phyloP scores from a whole-genome alignment of 257 asterid species.

The Penstemon davidsonii region DNA sequence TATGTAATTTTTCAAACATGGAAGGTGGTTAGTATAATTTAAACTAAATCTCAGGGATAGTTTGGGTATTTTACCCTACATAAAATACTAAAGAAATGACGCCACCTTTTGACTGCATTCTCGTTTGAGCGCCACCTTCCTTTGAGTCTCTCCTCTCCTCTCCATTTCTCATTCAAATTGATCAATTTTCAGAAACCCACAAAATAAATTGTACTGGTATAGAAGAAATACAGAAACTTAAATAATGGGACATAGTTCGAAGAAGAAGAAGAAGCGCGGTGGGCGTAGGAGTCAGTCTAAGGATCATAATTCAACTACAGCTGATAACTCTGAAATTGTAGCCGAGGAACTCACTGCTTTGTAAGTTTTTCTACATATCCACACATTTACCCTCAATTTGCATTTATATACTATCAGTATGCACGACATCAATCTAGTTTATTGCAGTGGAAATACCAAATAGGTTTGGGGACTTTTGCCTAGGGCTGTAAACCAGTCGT shows the following conservation, averaged over 20 bases:
- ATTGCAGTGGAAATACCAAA: too few relatives aligned
- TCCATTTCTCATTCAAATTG: not conserved
- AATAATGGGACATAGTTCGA: constrained; percentile 70
- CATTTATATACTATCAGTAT: constrained; percentile 11
- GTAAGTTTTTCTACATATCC: constrained; percentile 36
- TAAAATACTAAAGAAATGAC: too few relatives aligned
- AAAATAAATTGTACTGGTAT: too few relatives aligned
- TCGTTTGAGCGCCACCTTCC: not conserved
- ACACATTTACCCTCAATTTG: not conserved
- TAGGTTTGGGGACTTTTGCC: too few relatives aligned
- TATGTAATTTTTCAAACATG: too few relatives aligned
- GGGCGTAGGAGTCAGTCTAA: constrained; percentile 64
- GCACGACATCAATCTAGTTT: not conserved
- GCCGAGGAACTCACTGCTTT: constrained; percentile 87
- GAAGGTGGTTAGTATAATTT: too few relatives aligned
- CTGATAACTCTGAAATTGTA: constrained; percentile 57
- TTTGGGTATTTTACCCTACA: too few relatives aligned
- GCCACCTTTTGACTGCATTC: not conserved
- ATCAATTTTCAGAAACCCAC: too few relatives aligned
- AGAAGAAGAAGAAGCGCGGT: constrained; percentile 83
- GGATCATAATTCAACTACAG: constrained; percentile 57
- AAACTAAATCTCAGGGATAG: too few relatives aligned
- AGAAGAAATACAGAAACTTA: not conserved
- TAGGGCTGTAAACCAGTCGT: too few relatives aligned
- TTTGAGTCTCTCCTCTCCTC: not conserved